Evolutionary conservation across 2,329 filamentous ascomycete species (phyloP), one percentile per base, ranked within the genome.

Genomic region (Thelonectria discophora): DNA sequence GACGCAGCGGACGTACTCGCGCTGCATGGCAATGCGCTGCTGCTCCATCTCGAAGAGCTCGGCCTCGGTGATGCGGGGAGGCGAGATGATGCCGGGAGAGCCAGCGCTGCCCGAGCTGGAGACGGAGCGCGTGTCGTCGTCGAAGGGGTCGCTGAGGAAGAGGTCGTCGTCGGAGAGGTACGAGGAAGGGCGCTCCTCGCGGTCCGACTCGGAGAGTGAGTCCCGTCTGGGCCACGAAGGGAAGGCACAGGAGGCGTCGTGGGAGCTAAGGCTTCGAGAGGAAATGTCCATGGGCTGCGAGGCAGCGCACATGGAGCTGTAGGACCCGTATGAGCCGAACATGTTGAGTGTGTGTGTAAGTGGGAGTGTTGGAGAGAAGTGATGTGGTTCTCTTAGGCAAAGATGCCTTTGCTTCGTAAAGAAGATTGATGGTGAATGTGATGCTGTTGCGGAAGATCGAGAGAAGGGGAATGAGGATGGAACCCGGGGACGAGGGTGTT

Each of bases 121-220:
- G 53, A 82, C 75, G 74, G 80, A 83, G 74, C 75, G 78, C 62
- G 75, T 68, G 69, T 85, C 81, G 69, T 86, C 82, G 67, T 85
- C 82, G 58, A 82, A 80, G 65, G 79, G 76, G 67, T 82, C 80
- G 72, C 79, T 72, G 59, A 84, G 80, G 75, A 86, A 84, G 57
- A 89, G 82, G 69, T 89, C 87, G 76, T 89, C 87, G 78, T 89
- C 87, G 43, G 86, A 87, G 65, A 89, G 80, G 75, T 82, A 87
- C 1, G 84, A 85, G 3, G 83, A 82, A 17, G 84, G 81, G 61
- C 81, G 80, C 66, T 80, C 75, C 67, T 76, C 74, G 55, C 72
- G 71, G 67, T 78, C 74, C 55, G 76, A 75, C 65, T 80, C 78
- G 53, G 78, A 78, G 62, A 87, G 80, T 40, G 83, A 85, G 15